Evolutionary conservation across 208 protist species (phyloP), one percentile per base, ranked within the genome.

Genomic region (Crithidia fasciculata): DNA sequence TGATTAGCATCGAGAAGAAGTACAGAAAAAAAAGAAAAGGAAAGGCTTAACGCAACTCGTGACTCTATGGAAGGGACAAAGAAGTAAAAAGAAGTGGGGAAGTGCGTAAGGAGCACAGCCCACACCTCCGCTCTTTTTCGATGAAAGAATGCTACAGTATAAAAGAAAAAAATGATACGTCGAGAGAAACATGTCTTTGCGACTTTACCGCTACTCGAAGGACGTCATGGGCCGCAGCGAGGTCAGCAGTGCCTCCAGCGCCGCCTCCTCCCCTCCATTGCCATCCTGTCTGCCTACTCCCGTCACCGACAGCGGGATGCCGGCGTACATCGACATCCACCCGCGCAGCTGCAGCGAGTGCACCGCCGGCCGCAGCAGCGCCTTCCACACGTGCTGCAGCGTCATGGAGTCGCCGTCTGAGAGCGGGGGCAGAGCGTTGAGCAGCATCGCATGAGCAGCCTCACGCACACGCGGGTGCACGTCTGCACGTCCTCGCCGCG

Each of bases 151-250:
- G 28, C 28, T 28, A 28, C 28, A 28, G 28, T 28, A 28, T 28
- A 28, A 28, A 28, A 28, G 28, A 28, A 2, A 28, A 28, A 28
- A 28, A 28, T 28, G 28, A 28, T 28, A 28, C 28, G 28, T 28
- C 28, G 28, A 28, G 28, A 28, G 28, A 28, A 1, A 28, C 28
- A 28, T 28, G 28, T 28, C 28, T 0, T 28, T 28, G 28, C 28
- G 28, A 49, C 45, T 49, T 49, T 3, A 50, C 40, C 0, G 6
- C 57, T 72, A 83, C 60, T 85, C 82, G 52, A 76, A 80, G 19
- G 82, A 86, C 18, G 82, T 86, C 39, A 86, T 54, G 0, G 82
- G 82, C 28, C 73, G 65, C 36, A 78, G 64, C 57, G 72, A 69
- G 15, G 16, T 19, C 10, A 77, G 15, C 8, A 53, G 47, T 19